Percentiles rank a stretch among this genome's conserved stretches.
phyloP scores from a whole-genome alignment of 177 flowering plant genomes.

The Tripterygium wilfordii region DNA sequence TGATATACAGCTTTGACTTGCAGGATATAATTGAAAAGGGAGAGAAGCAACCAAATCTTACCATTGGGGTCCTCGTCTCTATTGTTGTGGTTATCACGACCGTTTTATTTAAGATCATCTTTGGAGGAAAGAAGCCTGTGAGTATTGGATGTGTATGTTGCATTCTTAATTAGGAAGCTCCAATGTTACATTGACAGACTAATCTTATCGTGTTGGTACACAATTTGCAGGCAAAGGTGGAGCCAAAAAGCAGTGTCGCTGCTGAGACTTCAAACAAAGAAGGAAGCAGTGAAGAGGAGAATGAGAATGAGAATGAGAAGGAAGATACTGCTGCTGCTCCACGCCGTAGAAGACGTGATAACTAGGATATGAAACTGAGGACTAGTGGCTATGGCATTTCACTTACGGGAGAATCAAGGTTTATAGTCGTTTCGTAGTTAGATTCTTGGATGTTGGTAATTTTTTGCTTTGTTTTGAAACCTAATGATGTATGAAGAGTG shows the following conservation, averaged over 20 bases:
- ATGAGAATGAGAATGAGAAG: constrained; percentile 34
- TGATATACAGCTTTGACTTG: constrained; percentile 5
- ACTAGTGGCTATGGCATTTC: constrained; percentile 8
- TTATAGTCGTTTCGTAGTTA: constrained; percentile 3
- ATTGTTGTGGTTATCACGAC: constrained; percentile 41
- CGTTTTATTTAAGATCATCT: constrained; percentile 42
- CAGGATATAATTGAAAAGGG: constrained; percentile 86
- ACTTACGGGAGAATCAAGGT: constrained; percentile 11
- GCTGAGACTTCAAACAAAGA: constrained; percentile 27
- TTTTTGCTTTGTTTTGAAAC: constrained; percentile 3
- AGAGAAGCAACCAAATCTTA: constrained; percentile 69
- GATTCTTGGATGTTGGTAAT: constrained; percentile 3
- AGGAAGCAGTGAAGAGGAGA: constrained; percentile 28
- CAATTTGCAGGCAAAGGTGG: constrained; percentile 29
- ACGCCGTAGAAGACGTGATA: constrained; percentile 37
- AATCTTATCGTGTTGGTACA: no score
- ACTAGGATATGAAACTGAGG: constrained; percentile 37
- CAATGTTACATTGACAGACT: no score
- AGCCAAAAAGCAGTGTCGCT: constrained; percentile 10
- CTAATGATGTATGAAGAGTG: constrained; percentile 12
- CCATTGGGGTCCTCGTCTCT: constrained; percentile 57
- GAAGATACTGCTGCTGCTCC: constrained; percentile 31
- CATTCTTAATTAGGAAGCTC: no score
- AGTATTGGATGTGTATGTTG: no score
- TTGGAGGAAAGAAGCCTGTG: constrained; percentile 75